Evolutionary conservation across 139 green algal genomes (phyloP).

Genomic region (Diplosphaera chodatii): DNA sequence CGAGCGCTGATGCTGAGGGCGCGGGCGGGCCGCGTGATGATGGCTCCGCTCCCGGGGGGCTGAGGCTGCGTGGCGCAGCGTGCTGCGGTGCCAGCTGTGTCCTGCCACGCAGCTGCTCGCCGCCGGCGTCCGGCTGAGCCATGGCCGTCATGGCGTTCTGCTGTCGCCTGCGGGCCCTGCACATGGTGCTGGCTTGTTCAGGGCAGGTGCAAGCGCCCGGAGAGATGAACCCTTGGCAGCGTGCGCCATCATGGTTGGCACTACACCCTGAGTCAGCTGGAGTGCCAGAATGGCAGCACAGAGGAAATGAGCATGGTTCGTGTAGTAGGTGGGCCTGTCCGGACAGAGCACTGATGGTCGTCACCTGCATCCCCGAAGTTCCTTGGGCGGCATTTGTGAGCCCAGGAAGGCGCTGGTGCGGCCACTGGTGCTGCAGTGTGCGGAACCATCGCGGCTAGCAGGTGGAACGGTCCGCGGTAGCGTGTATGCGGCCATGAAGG

Average conservation of each 20-base stretch:
- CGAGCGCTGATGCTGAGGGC: background rate
- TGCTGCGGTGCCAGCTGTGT: background rate
- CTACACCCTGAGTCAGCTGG: too few relatives aligned
- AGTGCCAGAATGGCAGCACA: too few relatives aligned
- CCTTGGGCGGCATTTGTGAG: background rate
- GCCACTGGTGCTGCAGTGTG: background rate
- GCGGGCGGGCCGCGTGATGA: too few relatives aligned
- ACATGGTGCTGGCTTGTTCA: too few relatives aligned
- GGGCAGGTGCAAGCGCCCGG: too few relatives aligned
- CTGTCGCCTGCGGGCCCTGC: background rate
- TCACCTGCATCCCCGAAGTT: background rate
- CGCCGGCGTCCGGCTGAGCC: background rate
- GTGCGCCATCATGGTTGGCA: too few relatives aligned
- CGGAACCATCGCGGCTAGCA: background rate
- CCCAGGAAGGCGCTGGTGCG: background rate
- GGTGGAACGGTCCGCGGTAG: too few relatives aligned
- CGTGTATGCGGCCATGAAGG: background rate
- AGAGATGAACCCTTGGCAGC: too few relatives aligned
- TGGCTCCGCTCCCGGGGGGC: too few relatives aligned
- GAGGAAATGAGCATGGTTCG: too few relatives aligned
- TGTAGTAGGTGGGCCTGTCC: too few relatives aligned
- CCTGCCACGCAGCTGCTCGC: background rate
- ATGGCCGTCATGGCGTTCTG: background rate
- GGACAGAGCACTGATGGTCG: too few relatives aligned
- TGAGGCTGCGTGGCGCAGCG: background rate